Conservation (phyloP, 2,329 filamentous ascomycete genomes). For the Blastomyces parvus region DNA sequence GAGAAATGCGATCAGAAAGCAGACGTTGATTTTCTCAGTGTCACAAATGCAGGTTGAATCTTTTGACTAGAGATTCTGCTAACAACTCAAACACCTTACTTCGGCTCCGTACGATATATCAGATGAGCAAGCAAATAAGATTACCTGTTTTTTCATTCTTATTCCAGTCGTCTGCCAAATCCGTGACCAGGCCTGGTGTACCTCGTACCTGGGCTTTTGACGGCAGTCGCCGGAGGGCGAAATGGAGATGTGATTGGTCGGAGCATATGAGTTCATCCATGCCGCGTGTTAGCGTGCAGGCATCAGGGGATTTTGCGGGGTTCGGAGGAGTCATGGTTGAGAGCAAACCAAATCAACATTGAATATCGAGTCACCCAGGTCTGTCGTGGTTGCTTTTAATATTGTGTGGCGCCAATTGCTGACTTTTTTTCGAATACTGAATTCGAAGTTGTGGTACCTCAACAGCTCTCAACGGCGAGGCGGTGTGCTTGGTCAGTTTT, state of each 20-base stretch:
- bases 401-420: no score
- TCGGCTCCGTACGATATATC: not conserved
- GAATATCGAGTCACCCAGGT: no score
- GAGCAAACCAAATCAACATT: no score
- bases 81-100: not conserved
- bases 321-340: no score
- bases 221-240: not conserved
- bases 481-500: not conserved
- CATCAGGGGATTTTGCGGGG: not conserved
- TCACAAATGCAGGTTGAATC: not conserved
- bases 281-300: not conserved
- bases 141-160: not conserved
- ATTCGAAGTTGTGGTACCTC: no score
- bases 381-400: no score
- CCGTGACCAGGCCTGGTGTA: no score
- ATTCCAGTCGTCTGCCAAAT: not conserved
- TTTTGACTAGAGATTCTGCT: not conserved
- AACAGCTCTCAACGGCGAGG: not conserved
- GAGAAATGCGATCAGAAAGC: not conserved
- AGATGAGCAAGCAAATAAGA: conserved; percentile 4
- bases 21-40: not conserved
- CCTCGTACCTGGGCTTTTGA: not conserved
- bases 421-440: no score
- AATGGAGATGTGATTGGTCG: not conserved
- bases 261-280: not conserved